A percentile compares a stretch with the other conserved stretches of the same genome.
These are phyloP conservation scores for Fusarium sp. DNA, from an alignment of 2,329 filamentous ascomycete species.

Conservation along the genomic window DNA sequence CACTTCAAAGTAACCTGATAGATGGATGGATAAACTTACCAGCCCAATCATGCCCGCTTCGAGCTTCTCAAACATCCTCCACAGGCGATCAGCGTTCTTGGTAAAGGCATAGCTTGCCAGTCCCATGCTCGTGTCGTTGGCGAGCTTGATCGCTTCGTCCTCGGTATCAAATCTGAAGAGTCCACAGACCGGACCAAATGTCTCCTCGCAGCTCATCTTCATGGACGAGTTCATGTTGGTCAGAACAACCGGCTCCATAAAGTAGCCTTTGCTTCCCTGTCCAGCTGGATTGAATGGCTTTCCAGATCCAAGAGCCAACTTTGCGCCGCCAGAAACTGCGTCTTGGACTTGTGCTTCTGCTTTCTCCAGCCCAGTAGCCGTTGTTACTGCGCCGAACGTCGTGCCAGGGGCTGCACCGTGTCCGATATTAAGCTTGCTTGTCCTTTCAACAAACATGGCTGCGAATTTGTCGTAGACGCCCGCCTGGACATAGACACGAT, in stretches of 20 bases:
- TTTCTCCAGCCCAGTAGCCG: slow-evolving; percentile 38
- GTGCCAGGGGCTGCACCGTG: slow-evolving; percentile 26
- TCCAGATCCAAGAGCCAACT: slow-evolving; percentile 14
- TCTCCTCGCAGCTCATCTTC: slow-evolving; percentile 4
- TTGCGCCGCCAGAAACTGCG: slow-evolving; percentile 32
- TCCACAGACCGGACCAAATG: neutral
- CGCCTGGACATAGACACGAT: slow-evolving; percentile 66
- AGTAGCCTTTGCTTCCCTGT: slow-evolving; percentile 54
- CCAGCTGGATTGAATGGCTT: neutral
- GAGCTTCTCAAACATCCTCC: slow-evolving; percentile 11
- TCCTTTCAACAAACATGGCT: slow-evolving; percentile 40
- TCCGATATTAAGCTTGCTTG: slow-evolving; percentile 1
- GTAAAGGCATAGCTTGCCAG: slow-evolving; percentile 3
- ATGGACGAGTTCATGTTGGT: neutral
- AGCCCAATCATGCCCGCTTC: slow-evolving; percentile 9
- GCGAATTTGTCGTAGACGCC: slow-evolving; percentile 76
- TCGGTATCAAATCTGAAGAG: neutral
- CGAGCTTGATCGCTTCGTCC: neutral
- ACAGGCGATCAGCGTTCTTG: neutral
- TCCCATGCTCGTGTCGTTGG: slow-evolving; percentile 10
- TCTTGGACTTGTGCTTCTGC: slow-evolving; percentile 25
- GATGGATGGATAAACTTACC: neutral
- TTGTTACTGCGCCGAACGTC: slow-evolving; percentile 44
- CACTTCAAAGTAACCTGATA: neutral
- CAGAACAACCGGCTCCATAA: slow-evolving; percentile 56